A percentile compares a stretch with the other conserved stretches of the same genome.
These are phyloP conservation scores for Aphanomyces cochlioides DNA, from an alignment of 352 stramenopile species.

Conservation along the genomic window DNA sequence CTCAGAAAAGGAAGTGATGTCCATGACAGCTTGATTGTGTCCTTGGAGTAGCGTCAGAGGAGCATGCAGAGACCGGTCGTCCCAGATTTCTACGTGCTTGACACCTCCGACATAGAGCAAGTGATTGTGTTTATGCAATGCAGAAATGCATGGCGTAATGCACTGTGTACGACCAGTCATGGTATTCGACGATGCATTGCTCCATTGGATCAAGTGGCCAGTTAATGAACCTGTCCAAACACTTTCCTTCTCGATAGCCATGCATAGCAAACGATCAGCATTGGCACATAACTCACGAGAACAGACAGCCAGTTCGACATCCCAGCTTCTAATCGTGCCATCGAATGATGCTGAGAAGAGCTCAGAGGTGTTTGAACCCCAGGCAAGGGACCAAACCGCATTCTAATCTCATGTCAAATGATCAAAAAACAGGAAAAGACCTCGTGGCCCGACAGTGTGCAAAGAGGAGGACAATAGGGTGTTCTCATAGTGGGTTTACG, in stretches of 20 bases:
- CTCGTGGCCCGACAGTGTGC: constrained; percentile 12
- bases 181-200: background rate
- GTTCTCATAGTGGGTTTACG: constrained; percentile 6
- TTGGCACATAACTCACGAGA: constrained; percentile 58
- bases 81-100: constrained; percentile 20
- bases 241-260: constrained; percentile 1
- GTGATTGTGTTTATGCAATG: constrained; percentile 1
- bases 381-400: constrained; percentile 92
- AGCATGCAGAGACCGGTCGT: constrained; percentile 3
- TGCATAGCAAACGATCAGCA: constrained; percentile 19
- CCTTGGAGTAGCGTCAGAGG: constrained; percentile 49
- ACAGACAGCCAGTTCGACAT: constrained; percentile 81
- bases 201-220: constrained; percentile 19
- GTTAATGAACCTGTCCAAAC: constrained; percentile 24
- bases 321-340: constrained; percentile 92
- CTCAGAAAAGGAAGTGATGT: constrained; percentile 86
- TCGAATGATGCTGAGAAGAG: constrained; percentile 94
- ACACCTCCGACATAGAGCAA: constrained; percentile 19
- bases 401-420: constrained; percentile 38
- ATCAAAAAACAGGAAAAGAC: background rate
- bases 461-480: background rate
- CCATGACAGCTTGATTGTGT: constrained; percentile 92
- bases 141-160: constrained; percentile 20
- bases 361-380: constrained; percentile 79
- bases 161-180: background rate